Evolutionary conservation across 2,329 filamentous ascomycete species (phyloP).

Genomic region (Fusarium piperis): DNA sequence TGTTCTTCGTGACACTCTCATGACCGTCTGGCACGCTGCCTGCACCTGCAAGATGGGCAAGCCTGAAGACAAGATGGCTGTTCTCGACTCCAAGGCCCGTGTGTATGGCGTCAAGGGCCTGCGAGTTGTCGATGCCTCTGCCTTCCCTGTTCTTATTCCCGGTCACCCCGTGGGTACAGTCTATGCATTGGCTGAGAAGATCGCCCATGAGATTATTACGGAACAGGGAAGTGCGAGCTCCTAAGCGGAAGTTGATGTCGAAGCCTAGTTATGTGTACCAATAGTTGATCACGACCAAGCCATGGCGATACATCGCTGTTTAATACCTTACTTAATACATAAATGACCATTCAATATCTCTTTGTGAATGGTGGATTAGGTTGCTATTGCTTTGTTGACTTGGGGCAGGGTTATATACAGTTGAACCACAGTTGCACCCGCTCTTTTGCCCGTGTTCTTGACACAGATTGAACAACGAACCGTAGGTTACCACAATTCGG

Average conservation of each 20-base stretch:
- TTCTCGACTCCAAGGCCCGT: slow-evolving; percentile 27
- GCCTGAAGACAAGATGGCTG: slow-evolving; percentile 23
- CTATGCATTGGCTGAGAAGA: slow-evolving; percentile 33
- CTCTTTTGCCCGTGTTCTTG: too few relatives aligned
- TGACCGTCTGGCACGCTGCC: slow-evolving; percentile 37
- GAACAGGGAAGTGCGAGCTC: neutral
- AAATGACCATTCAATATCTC: neutral
- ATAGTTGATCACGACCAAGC: neutral
- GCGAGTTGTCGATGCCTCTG: slow-evolving; percentile 26
- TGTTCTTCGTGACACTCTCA: slow-evolving; percentile 39
- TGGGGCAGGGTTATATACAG: too few relatives aligned
- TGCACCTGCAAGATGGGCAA: slow-evolving; percentile 38
- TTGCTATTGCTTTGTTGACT: too few relatives aligned
- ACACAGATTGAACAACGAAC: too few relatives aligned
- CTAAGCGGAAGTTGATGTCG: neutral
- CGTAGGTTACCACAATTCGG: too few relatives aligned
- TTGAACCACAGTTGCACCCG: too few relatives aligned
- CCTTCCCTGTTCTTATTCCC: slow-evolving; percentile 25
- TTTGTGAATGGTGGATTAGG: too few relatives aligned
- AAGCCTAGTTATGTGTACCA: neutral
- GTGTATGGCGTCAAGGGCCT: slow-evolving; percentile 28
- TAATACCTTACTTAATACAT: neutral
- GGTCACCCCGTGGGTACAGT: slow-evolving; percentile 28
- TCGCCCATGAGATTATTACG: slow-evolving; percentile 21
- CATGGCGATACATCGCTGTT: neutral